Evolutionary conservation across 306 rosid species (phyloP).

Genomic region (Sindora glabra): DNA sequence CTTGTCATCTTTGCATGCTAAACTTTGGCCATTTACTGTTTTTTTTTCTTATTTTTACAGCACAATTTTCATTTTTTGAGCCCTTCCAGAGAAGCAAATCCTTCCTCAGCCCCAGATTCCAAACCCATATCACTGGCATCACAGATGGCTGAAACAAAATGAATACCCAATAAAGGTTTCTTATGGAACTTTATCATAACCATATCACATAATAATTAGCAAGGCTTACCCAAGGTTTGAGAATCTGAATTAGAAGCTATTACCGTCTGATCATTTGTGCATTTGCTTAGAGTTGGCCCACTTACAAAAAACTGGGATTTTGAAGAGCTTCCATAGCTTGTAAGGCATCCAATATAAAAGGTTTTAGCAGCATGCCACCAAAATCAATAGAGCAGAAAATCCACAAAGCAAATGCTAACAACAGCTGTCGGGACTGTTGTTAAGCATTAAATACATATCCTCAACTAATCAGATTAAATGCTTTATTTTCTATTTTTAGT

Average conservation of each 20-base stretch:
- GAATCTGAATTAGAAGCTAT: slow-evolving; percentile 24
- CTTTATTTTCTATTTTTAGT: too few relatives aligned
- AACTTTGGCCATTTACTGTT: slow-evolving; percentile 11
- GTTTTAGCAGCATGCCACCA: too few relatives aligned
- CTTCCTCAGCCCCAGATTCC: slow-evolving; percentile 39
- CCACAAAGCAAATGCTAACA: too few relatives aligned
- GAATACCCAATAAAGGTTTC: slow-evolving; percentile 7
- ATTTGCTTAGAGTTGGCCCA: slow-evolving; percentile 24
- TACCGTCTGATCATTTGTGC: too few relatives aligned
- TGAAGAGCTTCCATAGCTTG: too few relatives aligned
- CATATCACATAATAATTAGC: neutral
- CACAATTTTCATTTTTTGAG: slow-evolving; percentile 24
- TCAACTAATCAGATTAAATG: too few relatives aligned
- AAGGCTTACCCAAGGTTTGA: slow-evolving; percentile 41
- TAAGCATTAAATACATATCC: too few relatives aligned
- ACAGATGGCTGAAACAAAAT: slow-evolving; percentile 38
- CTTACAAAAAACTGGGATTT: too few relatives aligned
- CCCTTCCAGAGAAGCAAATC: slow-evolving; percentile 15
- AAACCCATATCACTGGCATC: slow-evolving; percentile 18
- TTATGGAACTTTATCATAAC: neutral
- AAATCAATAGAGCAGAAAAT: too few relatives aligned
- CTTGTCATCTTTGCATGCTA: too few relatives aligned
- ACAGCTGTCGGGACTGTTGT: too few relatives aligned
- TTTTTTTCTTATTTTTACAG: slow-evolving; percentile 25
- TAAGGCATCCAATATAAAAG: too few relatives aligned